phyloP scores from a whole-genome alignment of 352 stramenopile genomes.

The Albugo laibachii region DNA sequence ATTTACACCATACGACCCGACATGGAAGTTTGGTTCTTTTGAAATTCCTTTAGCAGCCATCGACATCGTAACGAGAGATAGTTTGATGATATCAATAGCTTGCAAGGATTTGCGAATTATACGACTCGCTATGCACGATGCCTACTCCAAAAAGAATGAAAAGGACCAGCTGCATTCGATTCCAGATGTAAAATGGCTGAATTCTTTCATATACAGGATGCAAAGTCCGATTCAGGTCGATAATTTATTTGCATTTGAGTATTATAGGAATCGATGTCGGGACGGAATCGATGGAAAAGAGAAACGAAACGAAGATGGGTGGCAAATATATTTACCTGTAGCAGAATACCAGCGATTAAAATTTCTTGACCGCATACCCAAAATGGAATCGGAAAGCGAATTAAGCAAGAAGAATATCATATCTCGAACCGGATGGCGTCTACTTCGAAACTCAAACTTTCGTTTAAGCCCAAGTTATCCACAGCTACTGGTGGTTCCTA shows the following conservation, averaged over 20 bases:
- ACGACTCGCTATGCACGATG: slow-evolving; percentile 68
- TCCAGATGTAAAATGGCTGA: slow-evolving; percentile 57
- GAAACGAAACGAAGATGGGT: slow-evolving; percentile 40
- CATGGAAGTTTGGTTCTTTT: slow-evolving; percentile 72
- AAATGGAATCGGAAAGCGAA: background rate
- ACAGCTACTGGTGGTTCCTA: slow-evolving; percentile 82
- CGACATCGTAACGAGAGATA: slow-evolving; percentile 52
- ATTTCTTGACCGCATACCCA: slow-evolving; percentile 17
- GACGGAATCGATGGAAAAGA: slow-evolving; percentile 10
- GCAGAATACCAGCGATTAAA: slow-evolving; percentile 67
- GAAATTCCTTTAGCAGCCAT: slow-evolving; percentile 61
- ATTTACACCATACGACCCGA: slow-evolving; percentile 70
- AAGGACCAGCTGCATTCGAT: slow-evolving; percentile 59
- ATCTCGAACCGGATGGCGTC: too few relatives aligned
- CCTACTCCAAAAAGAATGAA: slow-evolving; percentile 60
- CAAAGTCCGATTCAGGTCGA: slow-evolving; percentile 54
- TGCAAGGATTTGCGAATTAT: slow-evolving; percentile 70
- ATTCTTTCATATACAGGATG: slow-evolving; percentile 55
- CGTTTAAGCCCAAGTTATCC: slow-evolving; percentile 85
- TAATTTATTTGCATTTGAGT: slow-evolving; percentile 66
- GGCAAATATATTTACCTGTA: slow-evolving; percentile 64
- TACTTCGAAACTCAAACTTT: slow-evolving; percentile 35
- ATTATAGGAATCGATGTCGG: slow-evolving; percentile 42
- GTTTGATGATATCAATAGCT: slow-evolving; percentile 56
- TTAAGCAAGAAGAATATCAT: slow-evolving; percentile 13